Conservation (phyloP, 2,329 filamentous ascomycete genomes). For the Paecilomyces variotii region DNA sequence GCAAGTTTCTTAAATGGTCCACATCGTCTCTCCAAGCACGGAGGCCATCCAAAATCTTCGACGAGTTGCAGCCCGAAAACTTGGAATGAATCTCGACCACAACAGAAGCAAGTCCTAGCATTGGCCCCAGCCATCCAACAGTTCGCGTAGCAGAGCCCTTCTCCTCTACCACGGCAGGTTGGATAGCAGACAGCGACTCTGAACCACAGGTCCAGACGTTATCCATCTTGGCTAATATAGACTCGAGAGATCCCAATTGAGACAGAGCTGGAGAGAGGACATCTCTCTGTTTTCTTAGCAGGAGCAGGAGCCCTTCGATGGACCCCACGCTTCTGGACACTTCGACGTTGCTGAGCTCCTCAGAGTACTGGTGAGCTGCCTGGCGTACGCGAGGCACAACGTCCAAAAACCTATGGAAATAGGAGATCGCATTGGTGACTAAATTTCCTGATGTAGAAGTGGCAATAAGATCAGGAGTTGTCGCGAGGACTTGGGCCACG, state of each 20-base stretch:
- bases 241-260: slow-evolving; percentile 22
- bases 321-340: slow-evolving; percentile 71
- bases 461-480: slow-evolving; percentile 35
- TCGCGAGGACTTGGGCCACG: slow-evolving; percentile 60
- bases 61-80: slow-evolving; percentile 49
- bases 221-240: slow-evolving; percentile 22
- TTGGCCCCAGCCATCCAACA: slow-evolving; percentile 57
- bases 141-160: slow-evolving; percentile 18
- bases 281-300: slow-evolving; percentile 32
- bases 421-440: slow-evolving; percentile 52
- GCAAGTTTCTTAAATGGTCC: slow-evolving; percentile 34
- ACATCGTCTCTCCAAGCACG: slow-evolving; percentile 45
- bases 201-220: slow-evolving; percentile 24
- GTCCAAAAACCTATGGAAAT: slow-evolving; percentile 73
- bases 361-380: slow-evolving; percentile 64
- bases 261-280: slow-evolving; percentile 24
- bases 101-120: slow-evolving; percentile 55
- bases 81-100: slow-evolving; percentile 60
- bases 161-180: slow-evolving; percentile 10
- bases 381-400: slow-evolving; percentile 60
- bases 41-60: slow-evolving; percentile 39
- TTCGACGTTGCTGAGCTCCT: slow-evolving; percentile 76
- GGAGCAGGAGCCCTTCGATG: slow-evolving; percentile 72
- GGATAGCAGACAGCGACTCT: slow-evolving; percentile 15
- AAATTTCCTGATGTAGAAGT: slow-evolving; percentile 10